Base-by-base conservation (phyloP, 2,329 filamentous ascomycete genomes). In the Xylariales sp. region DNA sequence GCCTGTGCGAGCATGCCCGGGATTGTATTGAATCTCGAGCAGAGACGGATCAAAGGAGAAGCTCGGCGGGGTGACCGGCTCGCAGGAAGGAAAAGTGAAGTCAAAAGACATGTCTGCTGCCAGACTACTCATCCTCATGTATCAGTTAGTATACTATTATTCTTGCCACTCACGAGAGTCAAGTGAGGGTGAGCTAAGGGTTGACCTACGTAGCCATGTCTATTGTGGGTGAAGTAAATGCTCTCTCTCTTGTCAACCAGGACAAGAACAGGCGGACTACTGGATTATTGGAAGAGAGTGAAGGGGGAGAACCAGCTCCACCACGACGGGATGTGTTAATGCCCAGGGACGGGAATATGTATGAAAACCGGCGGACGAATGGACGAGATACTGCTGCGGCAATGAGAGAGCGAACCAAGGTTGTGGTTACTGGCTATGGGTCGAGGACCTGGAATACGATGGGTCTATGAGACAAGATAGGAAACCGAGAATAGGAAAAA, bases 21-120 rank as follows among this genome's bases (percentile, higher is more conserved):
- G 81, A 77, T 79, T 78, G 78, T 81, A 87, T 30, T 86, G 81
- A 68, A 88, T 83, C 71, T 88, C 85, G 71, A 88, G 81, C 65
- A 89, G 80, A 64, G 86, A 83, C 52, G 85, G 80, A 73, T 89
- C 86, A 80, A 88, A 89, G 68, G 82, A 81, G 77, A 84, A 87
- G 75, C 81, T 83, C 64, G 84, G 84, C 65, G 84, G 83, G 9
- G 84, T 85, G 70, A 78, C 76, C 63, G 85, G 83, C 72, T 85
- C 84, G 79, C 84, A 86, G 49, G 82, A 80, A 68, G 85, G 83
- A 74, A 87, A 89, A 70, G 81, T 82, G 79, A 89, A 89, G 80
- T 89, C 85, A 78, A 89, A 89, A 66, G 87, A 81, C 80, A 89
- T 84, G 81, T 86, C 84, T 80, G 83, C 86, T 87, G 81, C 85